Base-by-base conservation (phyloP, 148 eudicot species). In the Amaranthus cruentus region DNA sequence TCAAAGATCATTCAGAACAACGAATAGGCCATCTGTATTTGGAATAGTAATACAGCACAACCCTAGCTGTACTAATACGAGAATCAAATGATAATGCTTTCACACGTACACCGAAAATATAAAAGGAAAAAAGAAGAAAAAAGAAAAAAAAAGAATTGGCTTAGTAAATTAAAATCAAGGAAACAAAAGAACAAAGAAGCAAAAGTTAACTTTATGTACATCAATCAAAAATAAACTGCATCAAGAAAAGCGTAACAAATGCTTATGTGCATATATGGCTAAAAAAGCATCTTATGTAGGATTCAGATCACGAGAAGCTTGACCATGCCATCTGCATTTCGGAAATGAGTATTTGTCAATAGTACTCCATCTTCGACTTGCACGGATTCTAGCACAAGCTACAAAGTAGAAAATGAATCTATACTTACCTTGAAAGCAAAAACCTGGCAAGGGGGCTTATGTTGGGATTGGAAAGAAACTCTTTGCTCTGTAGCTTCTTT, bases 301-400 rank as follows among this genome's bases (percentile, higher is more conserved):
- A 76, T 77, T 86, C 73, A 84, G 66, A 82, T 93, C 97, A 52
- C 89, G 85, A 11, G 98, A 91, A 73, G 88, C 90, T 76, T 89
- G 97, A 69, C 97, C 95, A 73, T 89, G 97, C 98, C 98, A 93
- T 87, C 98, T 93, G 98, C 88, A 88, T 14, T 69, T 51, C 12
- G 54, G 57, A 47, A 43, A 51, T 3, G 7, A 50, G 28, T 9
- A 14, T 64, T 42, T 1, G 4, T 73, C n/a, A 73, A 54, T 21
- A 69, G 14, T 14, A 9, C 44, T 5, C 62, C 69, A 64, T 66
- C 56, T 21, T 54, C 48, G 43, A 47, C 4, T 57, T 4, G 18
- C 11, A 52, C 56, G 28, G 0, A 10, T 2, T 5, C 11, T 14
- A 50, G 2, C 4, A 7, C 5, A 56, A 4, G 8, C 4, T 59